Evolutionary conservation across 2,329 filamentous ascomycete species (phyloP), one percentile per base, ranked within the genome.

Genomic region (Talaromyces sp.): DNA sequence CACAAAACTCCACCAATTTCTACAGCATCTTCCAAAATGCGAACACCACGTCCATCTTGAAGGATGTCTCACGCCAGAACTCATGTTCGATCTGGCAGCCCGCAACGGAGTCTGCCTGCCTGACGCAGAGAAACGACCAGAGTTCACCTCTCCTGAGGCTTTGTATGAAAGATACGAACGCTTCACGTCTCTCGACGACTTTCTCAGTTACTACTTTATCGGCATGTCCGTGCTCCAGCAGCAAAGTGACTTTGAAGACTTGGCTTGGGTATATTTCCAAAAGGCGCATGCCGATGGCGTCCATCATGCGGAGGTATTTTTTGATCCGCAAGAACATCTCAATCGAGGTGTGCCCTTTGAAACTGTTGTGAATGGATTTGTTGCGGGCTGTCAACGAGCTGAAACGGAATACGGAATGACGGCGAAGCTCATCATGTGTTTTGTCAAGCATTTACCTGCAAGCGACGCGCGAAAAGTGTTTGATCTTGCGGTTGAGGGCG

Each of bases 31-130:
- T 35, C 90, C 90, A 68, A 93, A 93, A 81, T 91, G 89, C 78
- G 91, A 94, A 75, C 90, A 93, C 73, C 91, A 93, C 78, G 85
- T 93, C 62, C 91, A 94, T 74, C 83, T 94, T 39, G 90, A 93
- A 77, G 91, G 91, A 63, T 89, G 89, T 13, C 83, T 94, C 43
- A 87, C 88, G 47, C 89, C 90, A 1, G 79, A 83, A 63, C 82
- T 92, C 45, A 85, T 93, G 67, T 93, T 93, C 80, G 73, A 81
- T 35, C 86, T 94, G 5, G 89, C 91, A 6, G 74, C 79, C 41
- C 85, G 85, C 72, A 92, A 94, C 82, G 80, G 80, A 63, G 85
- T 93, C 70, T 45, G 80, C 2, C 83, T 93, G 3, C 87, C 87
- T 3, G 67, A 76, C 3, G 78, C 81, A 1, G 72, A 73, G 39